These are phyloP conservation scores for Zizania latifolia DNA, from an alignment of 176 grass and related monocot species.

Conservation along the genomic window DNA sequence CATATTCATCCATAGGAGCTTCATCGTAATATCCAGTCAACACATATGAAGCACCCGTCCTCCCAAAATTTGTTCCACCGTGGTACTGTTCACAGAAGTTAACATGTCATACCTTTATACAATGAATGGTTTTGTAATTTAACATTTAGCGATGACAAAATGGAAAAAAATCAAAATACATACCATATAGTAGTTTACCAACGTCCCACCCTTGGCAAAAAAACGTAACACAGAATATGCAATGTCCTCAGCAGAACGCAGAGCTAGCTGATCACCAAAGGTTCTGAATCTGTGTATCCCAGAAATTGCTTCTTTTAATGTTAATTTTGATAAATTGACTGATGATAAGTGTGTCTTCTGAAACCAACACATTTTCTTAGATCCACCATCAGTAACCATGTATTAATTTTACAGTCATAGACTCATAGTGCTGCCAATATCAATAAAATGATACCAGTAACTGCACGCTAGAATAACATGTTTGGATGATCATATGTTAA, in stretches of 20 bases:
- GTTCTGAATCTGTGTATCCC: constrained; percentile 60
- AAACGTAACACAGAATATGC: constrained; percentile 78
- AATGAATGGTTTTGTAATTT: not conserved
- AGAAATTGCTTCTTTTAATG: constrained; percentile 20
- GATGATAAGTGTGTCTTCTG: not conserved
- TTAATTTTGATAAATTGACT: not conserved
- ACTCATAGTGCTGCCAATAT: not conserved
- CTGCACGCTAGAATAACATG: not conserved
- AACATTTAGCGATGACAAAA: not conserved
- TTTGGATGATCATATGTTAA: constrained; percentile 18
- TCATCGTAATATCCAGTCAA: constrained; percentile 88
- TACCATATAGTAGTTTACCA: constrained; percentile 96
- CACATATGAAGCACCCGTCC: constrained; percentile 65
- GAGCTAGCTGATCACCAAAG: constrained; percentile 67
- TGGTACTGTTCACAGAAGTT: constrained; percentile 52
- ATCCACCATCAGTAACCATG: not conserved
- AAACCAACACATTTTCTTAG: not conserved
- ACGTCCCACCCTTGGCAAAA: constrained; percentile 74
- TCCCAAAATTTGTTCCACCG: constrained; percentile 95
- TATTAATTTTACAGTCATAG: not conserved
- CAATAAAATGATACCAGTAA: not conserved
- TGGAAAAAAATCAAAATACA: not conserved
- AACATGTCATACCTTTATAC: constrained; percentile 20
- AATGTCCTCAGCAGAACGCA: constrained; percentile 85
- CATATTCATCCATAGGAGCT: constrained; percentile 87